Conservation (phyloP, 2,329 filamentous ascomycete genomes). For the Colletotrichum sp. region DNA sequence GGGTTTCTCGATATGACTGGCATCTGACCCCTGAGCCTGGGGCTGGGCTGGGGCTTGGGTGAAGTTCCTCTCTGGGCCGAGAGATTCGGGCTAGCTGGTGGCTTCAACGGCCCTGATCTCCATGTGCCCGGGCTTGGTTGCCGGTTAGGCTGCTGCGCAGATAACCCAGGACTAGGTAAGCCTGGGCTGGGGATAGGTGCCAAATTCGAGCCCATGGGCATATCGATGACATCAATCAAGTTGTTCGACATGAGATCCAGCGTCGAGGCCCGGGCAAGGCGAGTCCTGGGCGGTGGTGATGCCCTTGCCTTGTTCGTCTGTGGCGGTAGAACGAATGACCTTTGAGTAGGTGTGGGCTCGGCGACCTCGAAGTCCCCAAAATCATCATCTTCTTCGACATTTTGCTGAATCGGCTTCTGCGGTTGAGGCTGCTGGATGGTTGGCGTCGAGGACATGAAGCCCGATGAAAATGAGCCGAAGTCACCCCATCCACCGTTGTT, state of each 20-base stretch:
- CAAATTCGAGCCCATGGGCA: background rate
- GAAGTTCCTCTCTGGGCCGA: background rate
- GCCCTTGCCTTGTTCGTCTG: conserved; percentile 11
- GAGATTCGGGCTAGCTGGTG: background rate
- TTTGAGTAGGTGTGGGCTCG: conserved; percentile 31
- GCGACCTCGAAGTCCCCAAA: conserved; percentile 74
- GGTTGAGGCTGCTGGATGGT: conserved; percentile 22
- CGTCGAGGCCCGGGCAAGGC: conserved; percentile 53
- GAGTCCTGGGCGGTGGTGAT: conserved; percentile 27
- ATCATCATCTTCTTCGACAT: conserved; percentile 62
- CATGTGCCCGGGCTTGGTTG: background rate
- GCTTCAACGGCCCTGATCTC: background rate
- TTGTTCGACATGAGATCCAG: conserved; percentile 60
- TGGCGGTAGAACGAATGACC: conserved; percentile 17
- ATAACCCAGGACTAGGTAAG: background rate
- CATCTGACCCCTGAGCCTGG: conserved; percentile 19
- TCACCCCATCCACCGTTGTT: conserved; percentile 26
- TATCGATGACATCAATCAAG: conserved; percentile 43
- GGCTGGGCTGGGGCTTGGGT: conserved; percentile 25
- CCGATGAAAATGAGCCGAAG: conserved; percentile 12
- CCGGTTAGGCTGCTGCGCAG: background rate
- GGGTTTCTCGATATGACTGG: background rate
- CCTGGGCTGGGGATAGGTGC: conserved; percentile 16
- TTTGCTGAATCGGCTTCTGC: background rate
- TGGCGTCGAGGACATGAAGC: conserved; percentile 9